Evolutionary conservation across 2,329 filamentous ascomycete species (phyloP), one percentile per base, ranked within the genome.

Genomic region (Cercospora sojina): DNA sequence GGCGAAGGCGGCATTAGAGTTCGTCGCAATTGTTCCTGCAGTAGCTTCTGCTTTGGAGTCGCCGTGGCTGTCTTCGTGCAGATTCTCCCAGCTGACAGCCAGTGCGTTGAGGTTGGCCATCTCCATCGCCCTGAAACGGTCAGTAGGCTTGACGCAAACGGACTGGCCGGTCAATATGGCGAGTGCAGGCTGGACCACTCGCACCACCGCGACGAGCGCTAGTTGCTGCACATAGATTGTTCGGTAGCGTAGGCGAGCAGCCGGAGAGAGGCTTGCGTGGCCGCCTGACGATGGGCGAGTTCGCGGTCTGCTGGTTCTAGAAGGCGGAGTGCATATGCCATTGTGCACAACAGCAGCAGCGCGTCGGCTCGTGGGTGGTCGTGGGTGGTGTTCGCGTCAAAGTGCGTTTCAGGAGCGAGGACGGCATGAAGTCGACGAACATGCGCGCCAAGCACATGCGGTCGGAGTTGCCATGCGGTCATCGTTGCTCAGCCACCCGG

Each of bases 161-260:
- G 53, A 23, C 18, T 31, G 53, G 18, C 23, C 27, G 53, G 31
- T 13, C 31, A 31, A 57, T 57, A 57, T 57, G 18, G 27, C 16
- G 27, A 20, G 29, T 23, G 18, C 31, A 57, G 27, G 53, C 31
- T 35, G 16, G 27, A 20, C 53, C 53, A 57, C 27, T 57, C 27
- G 31, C 27, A 57, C 31, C 29, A 16, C 18, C 18, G 27, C 10
- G 5, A 18, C 25, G 29, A 57, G 53, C 27, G 31, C 53, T 57
- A 35, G 53, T 31, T 31, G 53, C 31, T 12, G 53, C 53, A 57
- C 18, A 35, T 57, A 57, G 53, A 57, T 57, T 57, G 53, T 57
- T 57, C 47, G 53, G 29, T 7, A 57, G 53, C 53, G 23, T 23
- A 57, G 31, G 53, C 53, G 53, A 57, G 53, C 20, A 18, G 13